Evolutionary conservation across 768 basidiomycete genomes (phyloP), one percentile per base, ranked within the genome.

Genomic region (Boletellus sp.): DNA sequence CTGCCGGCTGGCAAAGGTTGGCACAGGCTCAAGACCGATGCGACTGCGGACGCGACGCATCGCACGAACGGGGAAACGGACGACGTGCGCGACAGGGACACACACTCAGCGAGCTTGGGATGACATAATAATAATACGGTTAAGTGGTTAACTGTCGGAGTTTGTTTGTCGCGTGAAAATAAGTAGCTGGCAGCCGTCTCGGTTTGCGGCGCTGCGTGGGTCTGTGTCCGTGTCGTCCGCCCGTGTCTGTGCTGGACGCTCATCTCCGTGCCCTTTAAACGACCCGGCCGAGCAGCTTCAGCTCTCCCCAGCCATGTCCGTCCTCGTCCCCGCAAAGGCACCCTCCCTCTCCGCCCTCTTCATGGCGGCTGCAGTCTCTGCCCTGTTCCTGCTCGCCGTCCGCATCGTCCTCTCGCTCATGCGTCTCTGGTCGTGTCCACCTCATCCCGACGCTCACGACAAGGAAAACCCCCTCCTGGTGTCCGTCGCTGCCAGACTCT

Each of bases 261-360:
- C 60, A 64, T 67, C 42, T 62, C 62, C 62, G 60, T 55, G 7
- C 19, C 46, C 39, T 62, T 57, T 64, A 51, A 66, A 64, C 60
- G 20, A 24, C 39, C 13, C 46, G 38, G 46, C 31, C n/a, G n/a
- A n/a, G n/a, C n/a, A 17, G 28, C 44, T 42, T 47, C 24, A 46
- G 10, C 19, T 34, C 8, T 38, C 9, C n/a, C 19, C 20, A 40
- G 49, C 47, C 46, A 68, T 68, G 66, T 66, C 66, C 26, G 63
- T 68, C 42, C 66, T 69, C 50, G 58, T 69, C 43, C 58, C 53
- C 23, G 57, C 66, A 42, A 63, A 63, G 51, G 65, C 57, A 17
- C 66, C 66, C 39, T 55, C 54, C 43, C 53, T 69, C 15, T 58
- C 66, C 10, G 45, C 63, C 48, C 44, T 69, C 11, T 66, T 68